Conservation (phyloP, 2,329 filamentous ascomycete species). For the Phaeosphaeria sp. region DNA sequence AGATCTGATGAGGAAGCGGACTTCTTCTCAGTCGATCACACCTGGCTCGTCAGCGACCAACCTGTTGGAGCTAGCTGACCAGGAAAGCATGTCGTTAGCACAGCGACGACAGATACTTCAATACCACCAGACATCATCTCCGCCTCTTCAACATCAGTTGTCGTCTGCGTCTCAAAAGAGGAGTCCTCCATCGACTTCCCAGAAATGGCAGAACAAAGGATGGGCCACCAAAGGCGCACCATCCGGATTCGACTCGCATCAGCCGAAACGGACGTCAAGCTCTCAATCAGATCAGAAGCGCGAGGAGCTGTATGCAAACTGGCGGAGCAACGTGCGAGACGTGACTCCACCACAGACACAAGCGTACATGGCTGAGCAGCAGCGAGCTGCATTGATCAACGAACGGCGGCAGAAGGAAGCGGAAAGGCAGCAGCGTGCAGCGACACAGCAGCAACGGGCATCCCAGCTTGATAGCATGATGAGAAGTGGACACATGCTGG, state of each 20-base stretch:
- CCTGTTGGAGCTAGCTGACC: slow-evolving; percentile 34
- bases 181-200: slow-evolving; percentile 33
- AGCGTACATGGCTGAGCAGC: slow-evolving; percentile 41
- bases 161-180: slow-evolving; percentile 17
- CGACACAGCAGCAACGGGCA: slow-evolving; percentile 65
- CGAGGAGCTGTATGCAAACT: slow-evolving; percentile 43
- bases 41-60: slow-evolving; percentile 37
- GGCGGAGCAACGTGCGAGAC: slow-evolving; percentile 43
- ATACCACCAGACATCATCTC: slow-evolving; percentile 29
- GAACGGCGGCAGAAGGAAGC: slow-evolving; percentile 69
- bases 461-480: slow-evolving; percentile 75
- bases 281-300: slow-evolving; percentile 38
- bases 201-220: slow-evolving; percentile 39
- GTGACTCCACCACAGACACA: slow-evolving; percentile 25
- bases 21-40: slow-evolving; percentile 48
- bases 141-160: slow-evolving; percentile 15
- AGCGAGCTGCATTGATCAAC: slow-evolving; percentile 58
- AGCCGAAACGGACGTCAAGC: slow-evolving; percentile 38
- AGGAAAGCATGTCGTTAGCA: slow-evolving; percentile 75
- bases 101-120: slow-evolving; percentile 60
- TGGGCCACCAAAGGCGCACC: slow-evolving; percentile 30
- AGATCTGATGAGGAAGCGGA: slow-evolving; percentile 54
- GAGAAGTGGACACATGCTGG: slow-evolving; percentile 75
- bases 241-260: slow-evolving; percentile 47
- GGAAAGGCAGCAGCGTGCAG: slow-evolving; percentile 64